A percentile compares a stretch with the other conserved stretches of the same genome.
phyloP scores from a whole-genome alignment of 2,329 filamentous ascomycete species.

The Apiospora kogelbergensis region DNA sequence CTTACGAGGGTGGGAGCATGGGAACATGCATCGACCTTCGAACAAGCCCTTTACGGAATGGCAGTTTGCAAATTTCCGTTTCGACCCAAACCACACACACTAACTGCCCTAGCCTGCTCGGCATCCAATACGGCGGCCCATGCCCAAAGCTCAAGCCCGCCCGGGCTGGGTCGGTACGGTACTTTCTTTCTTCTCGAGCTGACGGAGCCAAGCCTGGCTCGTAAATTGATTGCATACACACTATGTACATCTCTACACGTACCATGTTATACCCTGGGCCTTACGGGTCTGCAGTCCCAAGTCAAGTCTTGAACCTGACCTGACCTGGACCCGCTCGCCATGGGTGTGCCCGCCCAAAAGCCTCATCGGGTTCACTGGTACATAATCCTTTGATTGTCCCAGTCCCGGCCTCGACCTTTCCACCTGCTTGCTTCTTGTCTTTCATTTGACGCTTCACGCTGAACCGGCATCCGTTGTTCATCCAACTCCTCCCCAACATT shows the following conservation, averaged over 20 bases:
- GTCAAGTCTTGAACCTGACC: slow-evolving; percentile 4
- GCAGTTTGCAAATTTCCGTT: slow-evolving; percentile 4
- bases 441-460: slow-evolving; percentile 15
- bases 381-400: slow-evolving; percentile 28
- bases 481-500: not conserved
- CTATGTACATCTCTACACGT: not conserved
- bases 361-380: slow-evolving; percentile 33
- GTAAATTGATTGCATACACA: slow-evolving; percentile 4
- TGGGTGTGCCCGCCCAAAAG: slow-evolving; percentile 27
- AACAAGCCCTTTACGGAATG: slow-evolving; percentile 4
- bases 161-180: no score
- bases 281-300: not conserved
- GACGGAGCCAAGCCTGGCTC: slow-evolving; percentile 4
- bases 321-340: slow-evolving; percentile 23
- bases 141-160: slow-evolving; percentile 1
- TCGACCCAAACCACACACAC: slow-evolving; percentile 6
- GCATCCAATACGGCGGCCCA: not conserved
- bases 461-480: slow-evolving; percentile 7
- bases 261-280: not conserved
- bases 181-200: not conserved
- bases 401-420: slow-evolving; percentile 19
- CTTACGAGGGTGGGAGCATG: not conserved
- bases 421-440: slow-evolving; percentile 13
- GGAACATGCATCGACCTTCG: slow-evolving; percentile 5
- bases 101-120: not conserved